Evolutionary conservation across 2,329 filamentous ascomycete genomes (phyloP), one percentile per base, ranked within the genome.

Genomic region (Fusarium incarnatum): DNA sequence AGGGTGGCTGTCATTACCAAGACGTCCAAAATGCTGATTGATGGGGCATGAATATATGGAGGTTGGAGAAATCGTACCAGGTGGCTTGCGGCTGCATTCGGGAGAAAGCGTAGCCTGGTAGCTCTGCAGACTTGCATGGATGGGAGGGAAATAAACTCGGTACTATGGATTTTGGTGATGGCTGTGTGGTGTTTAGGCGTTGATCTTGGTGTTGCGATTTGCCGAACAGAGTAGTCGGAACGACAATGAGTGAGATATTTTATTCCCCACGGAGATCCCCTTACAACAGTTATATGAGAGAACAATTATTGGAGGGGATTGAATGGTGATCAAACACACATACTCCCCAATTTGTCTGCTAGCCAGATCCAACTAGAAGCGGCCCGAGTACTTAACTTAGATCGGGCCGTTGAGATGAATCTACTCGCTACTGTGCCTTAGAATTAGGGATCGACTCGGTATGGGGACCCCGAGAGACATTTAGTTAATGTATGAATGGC

Each of bases 221-320:
- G 28, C 41, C 18, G 27, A 32, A 42, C 41, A 52, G 23, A 16
- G 49, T 52, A 53, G 56, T 56, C 61, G 54, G 67, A 56, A 48
- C 47, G 44, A 64, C 45, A 47, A 49, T 64, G 63, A 55, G 67
- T 68, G 63, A 62, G 67, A 70, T 56, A 60, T 68, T 71, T 70
- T 56, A 15, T 49, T 47, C 28, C 16, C 41, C 12, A 34, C 16
- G 11, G 22, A n/a, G 20, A 25, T 25, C 40, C 32, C n/a, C 6
- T 42, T 47, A 18, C 42, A 27, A 60, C 34, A 37, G 34, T 37
- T 54, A 28, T 27, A 56, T 22, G 30, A 46, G 22, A 62, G n/a
- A 69, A 41, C 11, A 57, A 53, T 18, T 25, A 42, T 27, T 44
- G n/a, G 32, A 58, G 48, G 25, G 20, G 48, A 67, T 57, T 42